phyloP scores from a whole-genome alignment of 495 filamentous ascomycete genomes.

The Trichodelitschia bisporula region DNA sequence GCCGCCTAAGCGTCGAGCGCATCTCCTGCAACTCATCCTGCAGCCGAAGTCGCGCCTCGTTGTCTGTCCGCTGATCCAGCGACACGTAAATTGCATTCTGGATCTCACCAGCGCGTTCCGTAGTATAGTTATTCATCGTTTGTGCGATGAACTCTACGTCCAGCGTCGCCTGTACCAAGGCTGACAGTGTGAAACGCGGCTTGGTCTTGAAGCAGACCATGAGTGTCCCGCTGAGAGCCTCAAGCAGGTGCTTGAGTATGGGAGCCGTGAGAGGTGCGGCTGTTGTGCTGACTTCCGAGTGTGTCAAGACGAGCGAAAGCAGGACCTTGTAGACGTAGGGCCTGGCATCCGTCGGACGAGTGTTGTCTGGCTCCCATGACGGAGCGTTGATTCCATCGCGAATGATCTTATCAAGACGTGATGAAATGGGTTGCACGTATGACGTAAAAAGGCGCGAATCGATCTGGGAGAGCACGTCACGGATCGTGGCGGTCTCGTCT shows the following conservation, averaged over 20 bases:
- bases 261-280: conserved; percentile 30
- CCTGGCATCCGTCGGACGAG: conserved; percentile 45
- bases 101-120: conserved; percentile 48
- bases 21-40: conserved; percentile 77
- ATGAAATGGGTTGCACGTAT: conserved; percentile 54
- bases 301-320: conserved; percentile 59
- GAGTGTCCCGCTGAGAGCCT: conserved; percentile 34
- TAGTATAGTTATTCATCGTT: conserved; percentile 68
- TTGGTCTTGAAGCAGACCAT: conserved; percentile 35
- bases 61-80: conserved; percentile 66
- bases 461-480: conserved; percentile 71
- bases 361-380: conserved; percentile 35
- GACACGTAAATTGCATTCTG: conserved; percentile 79
- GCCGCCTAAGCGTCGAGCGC: conserved; percentile 55
- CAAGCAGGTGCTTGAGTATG: conserved; percentile 59
- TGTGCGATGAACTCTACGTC: conserved; percentile 95
- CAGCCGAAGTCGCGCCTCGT: conserved; percentile 49
- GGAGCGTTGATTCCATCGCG: conserved; percentile 40
- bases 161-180: conserved; percentile 85
- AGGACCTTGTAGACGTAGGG: conserved; percentile 78
- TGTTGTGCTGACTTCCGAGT: conserved; percentile 78
- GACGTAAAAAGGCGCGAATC: conserved; percentile 73
- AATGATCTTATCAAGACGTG: conserved; percentile 36
- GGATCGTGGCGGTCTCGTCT: conserved; percentile 71
- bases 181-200: conserved; percentile 37